Evolutionary conservation across 345 rosid genomes (phyloP).

Genomic region (Cardamine chenopodiifolia): DNA sequence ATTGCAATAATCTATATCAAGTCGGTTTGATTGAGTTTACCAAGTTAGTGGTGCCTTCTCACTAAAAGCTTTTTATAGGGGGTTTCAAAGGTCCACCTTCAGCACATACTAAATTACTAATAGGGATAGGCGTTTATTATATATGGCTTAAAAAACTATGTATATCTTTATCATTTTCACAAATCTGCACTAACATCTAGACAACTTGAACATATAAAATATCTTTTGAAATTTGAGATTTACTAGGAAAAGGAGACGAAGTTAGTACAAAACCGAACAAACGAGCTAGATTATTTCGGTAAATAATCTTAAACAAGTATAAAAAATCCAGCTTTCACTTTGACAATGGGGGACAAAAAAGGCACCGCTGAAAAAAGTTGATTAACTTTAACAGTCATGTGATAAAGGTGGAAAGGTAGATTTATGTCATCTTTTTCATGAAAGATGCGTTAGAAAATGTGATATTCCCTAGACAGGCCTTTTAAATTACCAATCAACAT

Average conservation of each 20-base stretch:
- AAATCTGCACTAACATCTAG: conserved; percentile 36
- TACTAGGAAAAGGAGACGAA: conserved; percentile 33
- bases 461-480: conserved; percentile 35
- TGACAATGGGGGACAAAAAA: conserved; percentile 41
- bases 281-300: conserved; percentile 16
- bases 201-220: conserved; percentile 29
- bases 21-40: conserved; percentile 28
- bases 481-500: conserved; percentile 12
- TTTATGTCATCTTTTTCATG: conserved; percentile 34
- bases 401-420: conserved; percentile 35
- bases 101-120: background rate
- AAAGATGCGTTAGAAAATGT: conserved; percentile 23
- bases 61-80: conserved; percentile 19
- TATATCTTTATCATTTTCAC: conserved; percentile 29
- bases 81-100: conserved; percentile 26
- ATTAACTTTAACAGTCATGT: conserved; percentile 38
- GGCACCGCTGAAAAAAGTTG: conserved; percentile 31
- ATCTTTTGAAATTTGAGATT: conserved; percentile 38
- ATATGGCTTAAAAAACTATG: background rate
- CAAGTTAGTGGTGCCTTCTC: conserved; percentile 30
- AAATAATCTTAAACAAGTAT: conserved; percentile 27
- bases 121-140: background rate
- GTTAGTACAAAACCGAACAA: conserved; percentile 28
- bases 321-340: conserved; percentile 32
- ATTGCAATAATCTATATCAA: conserved; percentile 19